These are phyloP conservation scores for Ganoderma lucidum DNA, from an alignment of 1,284 basidiomycete species.

Conservation along the genomic window DNA sequence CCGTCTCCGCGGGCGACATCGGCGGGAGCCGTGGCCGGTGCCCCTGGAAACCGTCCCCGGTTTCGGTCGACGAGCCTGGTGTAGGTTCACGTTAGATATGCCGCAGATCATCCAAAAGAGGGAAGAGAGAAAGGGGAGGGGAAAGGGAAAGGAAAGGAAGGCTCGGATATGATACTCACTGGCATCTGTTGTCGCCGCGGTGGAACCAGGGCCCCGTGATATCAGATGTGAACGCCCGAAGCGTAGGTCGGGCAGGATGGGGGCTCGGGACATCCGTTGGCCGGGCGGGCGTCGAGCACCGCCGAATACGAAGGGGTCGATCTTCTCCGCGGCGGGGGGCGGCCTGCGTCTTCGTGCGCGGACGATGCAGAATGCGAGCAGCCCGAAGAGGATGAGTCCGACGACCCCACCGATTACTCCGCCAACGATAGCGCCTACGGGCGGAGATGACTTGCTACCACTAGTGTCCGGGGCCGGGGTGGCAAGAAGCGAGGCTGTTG, in stretches of 20 bases:
- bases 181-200: not conserved
- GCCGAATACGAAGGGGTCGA: slow-evolving; percentile 14
- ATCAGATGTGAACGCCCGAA: slow-evolving; percentile 11
- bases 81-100: not conserved
- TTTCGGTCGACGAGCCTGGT: not conserved
- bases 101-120: not conserved
- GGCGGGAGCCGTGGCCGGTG: slow-evolving; percentile 6
- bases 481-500: not conserved
- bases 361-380: not conserved
- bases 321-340: not conserved
- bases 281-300: not conserved
- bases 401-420: slow-evolving; percentile 9
- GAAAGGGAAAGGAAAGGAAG: not conserved
- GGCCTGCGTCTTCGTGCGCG: not conserved
- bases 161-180: slow-evolving; percentile 4
- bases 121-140: not conserved
- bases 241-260: slow-evolving; percentile 10
- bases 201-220: slow-evolving; percentile 1
- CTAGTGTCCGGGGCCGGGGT: not conserved
- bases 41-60: slow-evolving; percentile 2
- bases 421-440: slow-evolving; percentile 14
- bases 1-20: not conserved
- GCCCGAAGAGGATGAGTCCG: not conserved
- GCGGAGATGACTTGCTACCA: not conserved
- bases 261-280: not conserved